Conservation (phyloP, 306 rosid species). For the Potentilla sterilis region DNA sequence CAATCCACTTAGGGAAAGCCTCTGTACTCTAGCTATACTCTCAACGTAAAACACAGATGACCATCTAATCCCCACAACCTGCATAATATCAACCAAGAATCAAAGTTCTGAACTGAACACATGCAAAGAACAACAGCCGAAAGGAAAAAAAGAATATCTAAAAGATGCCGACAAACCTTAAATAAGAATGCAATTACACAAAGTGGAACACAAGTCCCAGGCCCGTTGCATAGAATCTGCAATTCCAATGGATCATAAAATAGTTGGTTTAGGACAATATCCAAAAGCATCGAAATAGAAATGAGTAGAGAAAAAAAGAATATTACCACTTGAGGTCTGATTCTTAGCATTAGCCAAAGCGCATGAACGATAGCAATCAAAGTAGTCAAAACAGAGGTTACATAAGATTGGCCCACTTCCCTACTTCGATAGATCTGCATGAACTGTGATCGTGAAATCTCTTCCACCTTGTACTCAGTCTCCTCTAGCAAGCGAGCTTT, state of each 20-base stretch:
- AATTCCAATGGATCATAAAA: not conserved
- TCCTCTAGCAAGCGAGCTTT: slow-evolving; percentile 78
- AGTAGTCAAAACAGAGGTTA: slow-evolving; percentile 90
- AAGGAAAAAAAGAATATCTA: not conserved
- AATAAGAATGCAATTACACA: slow-evolving; percentile 19
- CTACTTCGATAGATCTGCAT: slow-evolving; percentile 88
- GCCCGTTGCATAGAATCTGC: slow-evolving; percentile 3
- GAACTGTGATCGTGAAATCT: slow-evolving; percentile 44
- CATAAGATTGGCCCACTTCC: slow-evolving; percentile 93
- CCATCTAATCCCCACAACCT: slow-evolving; percentile 56
- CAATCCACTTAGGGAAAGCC: slow-evolving; percentile 83
- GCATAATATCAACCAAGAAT: not conserved
- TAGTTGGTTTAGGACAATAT: not conserved
- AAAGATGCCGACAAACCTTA: not conserved
- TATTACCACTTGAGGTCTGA: slow-evolving; percentile 92
- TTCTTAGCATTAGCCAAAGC: slow-evolving; percentile 73
- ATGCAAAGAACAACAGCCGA: not conserved
- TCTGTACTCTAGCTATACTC: slow-evolving; percentile 94
- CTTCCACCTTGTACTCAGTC: slow-evolving; percentile 38
- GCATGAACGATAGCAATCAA: slow-evolving; percentile 63
- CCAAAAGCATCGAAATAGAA: slow-evolving; percentile 25
- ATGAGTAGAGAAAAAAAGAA: slow-evolving; percentile 11
- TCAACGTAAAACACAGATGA: slow-evolving; percentile 86
- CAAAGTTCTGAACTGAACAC: not conserved
- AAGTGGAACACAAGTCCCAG: slow-evolving; percentile 8